Conservation (phyloP, 1,139 yeast species). For the Eremothecium cymbalariae region DNA sequence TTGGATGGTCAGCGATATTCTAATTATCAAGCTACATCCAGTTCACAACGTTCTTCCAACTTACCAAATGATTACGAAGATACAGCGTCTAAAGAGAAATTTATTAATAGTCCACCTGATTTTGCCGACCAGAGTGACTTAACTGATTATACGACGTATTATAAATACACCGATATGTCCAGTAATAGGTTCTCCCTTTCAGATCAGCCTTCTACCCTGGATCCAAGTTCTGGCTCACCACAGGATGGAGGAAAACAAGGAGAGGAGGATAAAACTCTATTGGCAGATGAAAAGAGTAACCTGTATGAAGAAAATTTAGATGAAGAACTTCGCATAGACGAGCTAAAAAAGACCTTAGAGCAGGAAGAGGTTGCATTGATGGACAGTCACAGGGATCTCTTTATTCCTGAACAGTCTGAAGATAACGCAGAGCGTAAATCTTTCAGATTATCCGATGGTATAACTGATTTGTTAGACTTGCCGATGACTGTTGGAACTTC, state of each 20-base stretch:
- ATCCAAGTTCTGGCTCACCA: background rate
- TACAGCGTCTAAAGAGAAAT: too few species aligned
- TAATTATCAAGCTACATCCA: background rate
- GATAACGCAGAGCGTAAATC: background rate
- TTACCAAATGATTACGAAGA: background rate
- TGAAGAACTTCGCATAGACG: background rate
- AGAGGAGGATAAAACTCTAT: too few species aligned
- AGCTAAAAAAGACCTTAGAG: background rate
- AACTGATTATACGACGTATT: slow-evolving; percentile 1
- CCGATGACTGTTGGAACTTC: too few species aligned
- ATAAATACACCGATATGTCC: background rate
- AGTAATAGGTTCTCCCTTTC: background rate
- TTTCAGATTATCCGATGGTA: too few species aligned
- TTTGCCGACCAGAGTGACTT: too few species aligned
- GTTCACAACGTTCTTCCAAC: background rate
- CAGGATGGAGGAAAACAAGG: background rate
- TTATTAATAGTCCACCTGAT: too few species aligned
- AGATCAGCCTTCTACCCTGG: background rate
- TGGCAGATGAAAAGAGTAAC: too few species aligned
- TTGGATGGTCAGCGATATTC: background rate
- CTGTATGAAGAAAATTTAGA: too few species aligned
- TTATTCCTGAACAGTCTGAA: background rate
- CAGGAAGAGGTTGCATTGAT: background rate
- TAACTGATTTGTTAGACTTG: too few species aligned
- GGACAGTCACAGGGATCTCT: background rate